These are phyloP conservation scores for Macrocybe gigantea DNA, from an alignment of 768 basidiomycete species.

Conservation along the genomic window DNA sequence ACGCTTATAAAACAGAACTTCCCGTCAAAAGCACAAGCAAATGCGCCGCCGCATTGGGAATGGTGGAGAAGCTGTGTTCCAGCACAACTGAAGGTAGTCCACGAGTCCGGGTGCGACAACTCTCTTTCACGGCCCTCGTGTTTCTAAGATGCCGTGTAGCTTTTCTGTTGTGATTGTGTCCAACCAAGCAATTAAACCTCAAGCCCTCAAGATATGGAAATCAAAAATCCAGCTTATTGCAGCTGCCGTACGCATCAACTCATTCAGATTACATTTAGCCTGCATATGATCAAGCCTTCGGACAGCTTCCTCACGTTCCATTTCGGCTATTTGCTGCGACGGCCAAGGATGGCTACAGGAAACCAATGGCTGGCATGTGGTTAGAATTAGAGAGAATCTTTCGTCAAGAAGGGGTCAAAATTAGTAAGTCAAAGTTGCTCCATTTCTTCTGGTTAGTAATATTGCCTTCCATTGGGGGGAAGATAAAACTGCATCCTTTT, in stretches of 20 bases:
- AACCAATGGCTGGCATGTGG: constrained; percentile 90
- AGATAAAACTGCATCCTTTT: constrained; percentile 58
- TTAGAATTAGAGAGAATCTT: constrained; percentile 62
- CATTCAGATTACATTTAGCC: not conserved
- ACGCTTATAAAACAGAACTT: constrained; percentile 65
- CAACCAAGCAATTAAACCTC: constrained; percentile 62
- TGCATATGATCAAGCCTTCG: not conserved
- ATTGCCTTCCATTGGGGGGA: not conserved
- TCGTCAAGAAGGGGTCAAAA: constrained; percentile 45
- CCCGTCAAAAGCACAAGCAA: constrained; percentile 25
- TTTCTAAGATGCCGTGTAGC: constrained; percentile 25
- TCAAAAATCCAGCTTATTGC: constrained; percentile 69
- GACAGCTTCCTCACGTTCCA: constrained; percentile 65
- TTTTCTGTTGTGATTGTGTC: constrained; percentile 73
- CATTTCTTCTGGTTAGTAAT: not conserved
- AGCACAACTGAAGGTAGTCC: constrained; percentile 51
- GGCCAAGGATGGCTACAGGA: constrained; percentile 69
- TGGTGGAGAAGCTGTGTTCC: constrained; percentile 75
- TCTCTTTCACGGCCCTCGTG: not conserved
- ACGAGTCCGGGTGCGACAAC: constrained; percentile 51
- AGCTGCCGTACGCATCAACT: constrained; percentile 37
- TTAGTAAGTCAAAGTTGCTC: constrained; percentile 42
- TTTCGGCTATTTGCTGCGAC: constrained; percentile 78
- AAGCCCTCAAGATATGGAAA: constrained; percentile 60
- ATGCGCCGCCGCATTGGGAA: constrained; percentile 35